Conservation (phyloP, 768 basidiomycete genomes). For the Lactarius tabidus region DNA sequence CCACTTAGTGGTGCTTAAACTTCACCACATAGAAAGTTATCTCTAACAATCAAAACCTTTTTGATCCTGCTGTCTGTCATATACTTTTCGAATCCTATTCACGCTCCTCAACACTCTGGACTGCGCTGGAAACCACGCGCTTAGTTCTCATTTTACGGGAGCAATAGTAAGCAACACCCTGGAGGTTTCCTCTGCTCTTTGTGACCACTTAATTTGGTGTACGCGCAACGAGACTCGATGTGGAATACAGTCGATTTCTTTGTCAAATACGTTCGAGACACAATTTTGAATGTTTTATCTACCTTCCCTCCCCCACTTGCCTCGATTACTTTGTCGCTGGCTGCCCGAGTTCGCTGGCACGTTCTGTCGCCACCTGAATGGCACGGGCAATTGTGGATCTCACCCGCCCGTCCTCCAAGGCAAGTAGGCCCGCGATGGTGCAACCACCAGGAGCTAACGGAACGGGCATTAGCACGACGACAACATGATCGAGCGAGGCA, state of each 20-base stretch:
- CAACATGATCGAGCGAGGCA: constrained; percentile 1
- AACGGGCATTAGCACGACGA: not conserved
- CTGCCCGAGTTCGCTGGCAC: constrained; percentile 82
- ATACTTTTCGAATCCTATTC: not conserved
- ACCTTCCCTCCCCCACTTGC: not conserved
- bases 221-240: constrained; percentile 22
- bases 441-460: constrained; percentile 89
- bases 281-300: not conserved
- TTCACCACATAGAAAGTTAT: constrained; percentile 1
- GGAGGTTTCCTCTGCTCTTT: constrained; percentile 29
- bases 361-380: constrained; percentile 90
- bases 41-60: not conserved
- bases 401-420: constrained; percentile 90
- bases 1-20: not conserved
- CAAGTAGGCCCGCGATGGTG: constrained; percentile 94
- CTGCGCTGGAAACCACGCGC: constrained; percentile 69
- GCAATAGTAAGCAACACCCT: constrained; percentile 49
- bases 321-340: constrained; percentile 45
- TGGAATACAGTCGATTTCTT: constrained; percentile 27
- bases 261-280: constrained; percentile 2
- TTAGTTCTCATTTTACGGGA: constrained; percentile 94
- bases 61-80: constrained; percentile 1
- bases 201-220: constrained; percentile 26
- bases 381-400: constrained; percentile 92
- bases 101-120: constrained; percentile 97